Conservation (phyloP, 345 rosid genomes). For the Eucalyptus guilfoylei region DNA sequence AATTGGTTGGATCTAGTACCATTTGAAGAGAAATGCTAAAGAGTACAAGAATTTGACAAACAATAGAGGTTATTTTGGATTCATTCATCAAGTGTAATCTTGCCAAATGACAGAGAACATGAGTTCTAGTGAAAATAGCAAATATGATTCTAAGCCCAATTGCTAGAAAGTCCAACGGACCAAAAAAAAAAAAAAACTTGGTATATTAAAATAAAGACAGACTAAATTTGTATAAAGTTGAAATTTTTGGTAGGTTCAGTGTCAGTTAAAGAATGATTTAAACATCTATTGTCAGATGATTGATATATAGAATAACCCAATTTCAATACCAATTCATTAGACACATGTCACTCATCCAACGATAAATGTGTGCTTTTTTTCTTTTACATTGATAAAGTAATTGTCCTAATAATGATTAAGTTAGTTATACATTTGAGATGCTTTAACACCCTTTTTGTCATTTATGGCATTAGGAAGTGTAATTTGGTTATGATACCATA, state of each 20-base stretch:
- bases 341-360: accelerated
- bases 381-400: not conserved
- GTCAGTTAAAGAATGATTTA: not conserved
- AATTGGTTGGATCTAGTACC: not conserved
- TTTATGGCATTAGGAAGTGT: not conserved
- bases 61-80: not conserved
- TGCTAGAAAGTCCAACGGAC: too few relatives aligned
- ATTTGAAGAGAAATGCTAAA: not conserved
- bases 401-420: not conserved
- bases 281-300: accelerated
- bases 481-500: not conserved
- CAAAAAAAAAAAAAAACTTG: too few relatives aligned
- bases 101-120: not conserved
- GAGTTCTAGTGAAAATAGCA: not conserved
- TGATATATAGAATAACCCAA: not conserved
- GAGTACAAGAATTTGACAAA: not conserved
- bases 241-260: not conserved
- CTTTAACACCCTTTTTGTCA: not conserved
- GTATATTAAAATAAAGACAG: not conserved
- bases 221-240: not conserved
- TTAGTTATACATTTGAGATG: not conserved
- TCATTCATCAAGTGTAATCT: not conserved
- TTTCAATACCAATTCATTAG: not conserved
- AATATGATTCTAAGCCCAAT: not conserved
- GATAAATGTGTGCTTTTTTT: not conserved